A percentile compares a stretch with the other conserved stretches of the same genome.
Conservation (phyloP, 495 filamentous ascomycete genomes). For the Neurospora sp. region DNA sequence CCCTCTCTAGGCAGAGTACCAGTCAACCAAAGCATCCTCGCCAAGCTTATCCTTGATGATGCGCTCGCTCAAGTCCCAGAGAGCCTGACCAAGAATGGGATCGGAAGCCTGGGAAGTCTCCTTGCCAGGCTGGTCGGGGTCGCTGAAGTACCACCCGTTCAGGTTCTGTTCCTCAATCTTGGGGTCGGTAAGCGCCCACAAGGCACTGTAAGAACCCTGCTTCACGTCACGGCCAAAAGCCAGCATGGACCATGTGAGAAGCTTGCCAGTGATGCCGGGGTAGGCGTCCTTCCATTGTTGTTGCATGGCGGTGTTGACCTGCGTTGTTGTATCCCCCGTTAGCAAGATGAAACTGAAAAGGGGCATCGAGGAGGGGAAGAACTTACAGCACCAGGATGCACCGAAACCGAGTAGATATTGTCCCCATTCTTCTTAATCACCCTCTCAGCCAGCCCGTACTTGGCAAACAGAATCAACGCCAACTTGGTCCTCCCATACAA, state of each 20-base stretch:
- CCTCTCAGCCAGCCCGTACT: conserved; percentile 29
- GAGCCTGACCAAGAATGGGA: conserved; percentile 24
- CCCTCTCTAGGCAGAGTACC: conserved; percentile 13
- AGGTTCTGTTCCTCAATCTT: conserved; percentile 32
- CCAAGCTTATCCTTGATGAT: conserved; percentile 36
- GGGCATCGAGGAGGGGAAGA: not conserved
- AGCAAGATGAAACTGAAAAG: not conserved
- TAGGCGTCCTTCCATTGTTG: conserved; percentile 40
- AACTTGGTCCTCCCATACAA: conserved; percentile 48
- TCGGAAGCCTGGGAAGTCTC: conserved; percentile 33
- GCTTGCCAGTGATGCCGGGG: conserved; percentile 29
- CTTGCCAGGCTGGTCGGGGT: conserved; percentile 22
- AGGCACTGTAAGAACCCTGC: conserved; percentile 34
- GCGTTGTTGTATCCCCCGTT: not conserved
- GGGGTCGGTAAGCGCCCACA: conserved; percentile 31
- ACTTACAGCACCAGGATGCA: conserved; percentile 35
- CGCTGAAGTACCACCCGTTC: conserved; percentile 34
- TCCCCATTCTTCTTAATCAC: conserved; percentile 35
- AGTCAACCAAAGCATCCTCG: conserved; percentile 27
- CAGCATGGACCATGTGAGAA: conserved; percentile 25
- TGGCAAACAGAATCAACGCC: conserved; percentile 42
- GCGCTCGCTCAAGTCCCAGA: conserved; percentile 34
- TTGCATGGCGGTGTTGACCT: conserved; percentile 39
- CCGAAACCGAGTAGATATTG: conserved; percentile 29
- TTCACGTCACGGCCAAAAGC: conserved; percentile 25